Percentiles rank a stretch among this genome's conserved stretches.
phyloP scores from a whole-genome alignment of 805 yeast species.

The Ogataea zsoltii region DNA sequence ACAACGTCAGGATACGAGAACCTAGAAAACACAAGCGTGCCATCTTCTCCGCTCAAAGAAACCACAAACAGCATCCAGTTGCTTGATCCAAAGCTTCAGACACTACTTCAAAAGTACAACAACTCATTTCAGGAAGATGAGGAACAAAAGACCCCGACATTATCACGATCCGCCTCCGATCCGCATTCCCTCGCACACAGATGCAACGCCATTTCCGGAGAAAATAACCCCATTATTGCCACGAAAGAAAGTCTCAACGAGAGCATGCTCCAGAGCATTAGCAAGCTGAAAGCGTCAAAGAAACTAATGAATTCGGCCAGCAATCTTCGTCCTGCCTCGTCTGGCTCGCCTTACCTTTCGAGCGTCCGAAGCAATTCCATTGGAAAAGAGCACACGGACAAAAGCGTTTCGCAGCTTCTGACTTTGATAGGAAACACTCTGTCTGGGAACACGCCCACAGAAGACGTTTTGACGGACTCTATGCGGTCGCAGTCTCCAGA shows the following conservation, averaged over 20 bases:
- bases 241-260: constrained; percentile 28
- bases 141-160: constrained; percentile 36
- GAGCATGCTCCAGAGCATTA: constrained; percentile 37
- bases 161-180: constrained; percentile 26
- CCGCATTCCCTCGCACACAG: constrained; percentile 39
- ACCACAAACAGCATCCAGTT: constrained; percentile 19
- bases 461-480: not conserved
- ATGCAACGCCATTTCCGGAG: constrained; percentile 14
- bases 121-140: constrained; percentile 32
- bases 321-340: constrained; percentile 1
- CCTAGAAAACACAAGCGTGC: constrained; percentile 25
- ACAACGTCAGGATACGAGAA: constrained; percentile 18
- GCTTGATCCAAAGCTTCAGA: constrained; percentile 31
- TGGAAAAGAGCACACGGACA: constrained; percentile 2
- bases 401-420: constrained; percentile 29
- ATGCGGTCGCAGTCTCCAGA: not conserved
- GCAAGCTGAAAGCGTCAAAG: constrained; percentile 41
- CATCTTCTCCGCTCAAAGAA: constrained; percentile 46
- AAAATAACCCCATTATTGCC: constrained; percentile 26
- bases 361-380: not conserved
- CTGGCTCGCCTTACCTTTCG: constrained; percentile 6
- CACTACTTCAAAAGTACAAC: constrained; percentile 44
- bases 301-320: constrained; percentile 11
- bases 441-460: constrained; percentile 3
- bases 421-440: constrained; percentile 26